These are phyloP conservation scores for Caloboletus firmus DNA, from an alignment of 1,284 basidiomycete species.

Conservation along the genomic window DNA sequence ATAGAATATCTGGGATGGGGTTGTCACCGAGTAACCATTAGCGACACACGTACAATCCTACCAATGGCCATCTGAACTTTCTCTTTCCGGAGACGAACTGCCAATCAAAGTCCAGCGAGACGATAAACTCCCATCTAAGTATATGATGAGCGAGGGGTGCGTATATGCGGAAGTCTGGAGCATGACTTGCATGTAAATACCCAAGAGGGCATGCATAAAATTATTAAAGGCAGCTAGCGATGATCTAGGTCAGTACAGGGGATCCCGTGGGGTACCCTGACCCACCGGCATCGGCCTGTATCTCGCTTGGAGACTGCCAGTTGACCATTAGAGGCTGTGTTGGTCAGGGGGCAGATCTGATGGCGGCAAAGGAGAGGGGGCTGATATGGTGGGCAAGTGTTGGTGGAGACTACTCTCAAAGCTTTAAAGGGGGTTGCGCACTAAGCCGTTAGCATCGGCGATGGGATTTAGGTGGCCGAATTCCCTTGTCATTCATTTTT, in stretches of 20 bases:
- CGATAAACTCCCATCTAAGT: constrained; percentile 62
- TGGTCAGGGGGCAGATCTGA: constrained; percentile 2
- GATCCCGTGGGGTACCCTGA: background rate
- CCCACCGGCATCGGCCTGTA: constrained; percentile 51
- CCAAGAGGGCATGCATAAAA: constrained; percentile 66
- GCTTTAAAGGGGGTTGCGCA: constrained; percentile 9
- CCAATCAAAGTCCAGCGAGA: constrained; percentile 69
- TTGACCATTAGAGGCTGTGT: constrained; percentile 45
- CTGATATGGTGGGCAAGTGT: background rate
- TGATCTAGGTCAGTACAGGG: constrained; percentile 10
- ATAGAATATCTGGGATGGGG: constrained; percentile 58
- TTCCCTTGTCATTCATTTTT: constrained; percentile 10
- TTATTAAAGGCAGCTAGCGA: constrained; percentile 56
- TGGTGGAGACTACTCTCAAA: constrained; percentile 6
- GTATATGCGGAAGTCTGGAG: constrained; percentile 12
- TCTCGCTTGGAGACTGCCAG: constrained; percentile 55
- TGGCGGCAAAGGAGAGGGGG: background rate
- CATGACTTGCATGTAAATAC: constrained; percentile 57
- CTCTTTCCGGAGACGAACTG: constrained; percentile 58
- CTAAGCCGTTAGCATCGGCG: constrained; percentile 7
- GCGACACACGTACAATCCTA: constrained; percentile 26
- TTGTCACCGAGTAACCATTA: constrained; percentile 1
- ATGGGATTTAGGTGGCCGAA: constrained; percentile 21
- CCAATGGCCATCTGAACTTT: constrained; percentile 64
- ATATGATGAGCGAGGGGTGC: background rate